phyloP scores from a whole-genome alignment of 2,329 filamentous ascomycete species.

The Shiraia bambusicola region DNA sequence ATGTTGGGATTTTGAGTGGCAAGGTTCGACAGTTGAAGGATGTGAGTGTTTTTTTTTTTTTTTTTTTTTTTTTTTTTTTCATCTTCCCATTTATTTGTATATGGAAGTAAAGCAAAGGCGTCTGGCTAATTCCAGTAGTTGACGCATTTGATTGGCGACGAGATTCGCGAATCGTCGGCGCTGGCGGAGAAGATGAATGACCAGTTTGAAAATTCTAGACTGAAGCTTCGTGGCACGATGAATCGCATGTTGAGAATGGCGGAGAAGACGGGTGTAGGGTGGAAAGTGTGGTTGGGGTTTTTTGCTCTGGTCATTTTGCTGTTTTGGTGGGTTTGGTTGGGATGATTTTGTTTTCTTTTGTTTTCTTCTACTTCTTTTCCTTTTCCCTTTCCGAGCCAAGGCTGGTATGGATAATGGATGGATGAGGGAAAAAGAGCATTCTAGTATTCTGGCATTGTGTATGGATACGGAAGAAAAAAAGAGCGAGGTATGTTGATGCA shows the following conservation, averaged over 20 bases:
- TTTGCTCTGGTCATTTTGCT: slow-evolving; percentile 79
- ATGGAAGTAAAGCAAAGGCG: too few relatives aligned
- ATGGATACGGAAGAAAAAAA: background rate
- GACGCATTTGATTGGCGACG: slow-evolving; percentile 88
- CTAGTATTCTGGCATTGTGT: background rate
- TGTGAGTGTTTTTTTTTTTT: slow-evolving; percentile 57
- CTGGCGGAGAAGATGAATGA: slow-evolving; percentile 96
- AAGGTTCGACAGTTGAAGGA: slow-evolving; percentile 90
- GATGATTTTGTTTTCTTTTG: background rate
- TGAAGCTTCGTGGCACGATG: slow-evolving; percentile 88
- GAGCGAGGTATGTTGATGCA: background rate
- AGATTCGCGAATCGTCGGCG: slow-evolving; percentile 86
- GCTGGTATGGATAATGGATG: background rate
- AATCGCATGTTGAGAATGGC: slow-evolving; percentile 97
- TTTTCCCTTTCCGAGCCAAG: background rate
- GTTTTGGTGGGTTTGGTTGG: slow-evolving; percentile 89
- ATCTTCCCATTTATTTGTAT: too few relatives aligned
- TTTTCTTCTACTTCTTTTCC: background rate
- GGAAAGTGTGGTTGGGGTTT: slow-evolving; percentile 91
- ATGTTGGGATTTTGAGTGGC: slow-evolving; percentile 85
- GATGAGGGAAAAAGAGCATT: background rate
- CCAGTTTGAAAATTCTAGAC: slow-evolving; percentile 80
- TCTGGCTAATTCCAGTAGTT: too few relatives aligned
- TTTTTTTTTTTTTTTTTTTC: background rate
- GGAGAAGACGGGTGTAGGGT: slow-evolving; percentile 87